Conservation (phyloP, 2,329 filamentous ascomycete species). For the Pseudonectria buxi region DNA sequence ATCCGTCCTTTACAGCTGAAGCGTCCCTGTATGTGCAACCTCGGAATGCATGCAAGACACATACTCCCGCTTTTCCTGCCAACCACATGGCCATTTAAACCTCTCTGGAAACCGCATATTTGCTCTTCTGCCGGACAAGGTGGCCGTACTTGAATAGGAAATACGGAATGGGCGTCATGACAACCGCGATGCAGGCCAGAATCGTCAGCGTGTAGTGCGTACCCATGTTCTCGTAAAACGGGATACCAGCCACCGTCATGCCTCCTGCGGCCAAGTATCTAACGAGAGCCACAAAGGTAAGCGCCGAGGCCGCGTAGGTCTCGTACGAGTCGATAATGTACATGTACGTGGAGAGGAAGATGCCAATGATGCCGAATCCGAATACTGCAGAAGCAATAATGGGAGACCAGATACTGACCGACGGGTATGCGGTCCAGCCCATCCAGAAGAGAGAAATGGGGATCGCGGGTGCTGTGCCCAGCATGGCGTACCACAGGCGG, state of each 20-base stretch:
- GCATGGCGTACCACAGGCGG: slow-evolving; percentile 36
- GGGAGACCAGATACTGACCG: slow-evolving; percentile 38
- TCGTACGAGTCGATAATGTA: slow-evolving; percentile 31
- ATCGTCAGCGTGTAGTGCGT: slow-evolving; percentile 28
- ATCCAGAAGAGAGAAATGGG: slow-evolving; percentile 45
- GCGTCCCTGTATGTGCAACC: too few relatives aligned
- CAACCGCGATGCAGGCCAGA: slow-evolving; percentile 22
- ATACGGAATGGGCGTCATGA: slow-evolving; percentile 25
- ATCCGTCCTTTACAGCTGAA: too few relatives aligned
- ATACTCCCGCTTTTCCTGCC: too few relatives aligned
- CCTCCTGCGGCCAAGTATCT: slow-evolving; percentile 27
- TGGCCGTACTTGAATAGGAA: too few relatives aligned
- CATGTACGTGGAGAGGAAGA: slow-evolving; percentile 27
- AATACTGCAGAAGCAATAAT: slow-evolving; percentile 37
- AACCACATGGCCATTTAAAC: too few relatives aligned
- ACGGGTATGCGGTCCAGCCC: slow-evolving; percentile 38
- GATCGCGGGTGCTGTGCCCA: slow-evolving; percentile 34
- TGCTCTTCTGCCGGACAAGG: too few relatives aligned
- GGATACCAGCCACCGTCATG: slow-evolving; percentile 28
- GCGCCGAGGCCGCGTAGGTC: slow-evolving; percentile 26
- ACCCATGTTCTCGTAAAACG: slow-evolving; percentile 28
- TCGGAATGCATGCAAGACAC: too few relatives aligned
- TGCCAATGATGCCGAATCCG: slow-evolving; percentile 33
- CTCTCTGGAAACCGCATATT: too few relatives aligned
- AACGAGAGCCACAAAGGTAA: slow-evolving; percentile 25